Percentiles rank a stretch among this genome's conserved stretches.
phyloP scores from a whole-genome alignment of 2,329 filamentous ascomycete species.

The Fusarium sarcochroum region DNA sequence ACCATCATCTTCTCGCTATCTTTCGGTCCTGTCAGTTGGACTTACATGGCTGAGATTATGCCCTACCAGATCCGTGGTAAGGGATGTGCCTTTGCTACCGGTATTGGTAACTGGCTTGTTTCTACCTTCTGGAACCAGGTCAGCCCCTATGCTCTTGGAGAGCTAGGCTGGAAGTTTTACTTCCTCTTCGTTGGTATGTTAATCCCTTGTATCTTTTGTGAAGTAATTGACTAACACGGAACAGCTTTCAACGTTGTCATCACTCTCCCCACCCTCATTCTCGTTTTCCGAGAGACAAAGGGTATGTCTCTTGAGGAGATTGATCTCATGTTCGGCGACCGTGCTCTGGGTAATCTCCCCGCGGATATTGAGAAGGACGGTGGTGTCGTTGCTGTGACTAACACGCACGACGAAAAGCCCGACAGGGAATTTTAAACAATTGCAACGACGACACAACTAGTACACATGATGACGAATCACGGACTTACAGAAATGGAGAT shows the following conservation, averaged over 20 bases:
- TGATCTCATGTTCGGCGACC: constrained; percentile 64
- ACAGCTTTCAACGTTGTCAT: constrained; percentile 52
- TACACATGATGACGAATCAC: not conserved
- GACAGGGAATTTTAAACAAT: not conserved
- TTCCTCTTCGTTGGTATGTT: constrained; percentile 53
- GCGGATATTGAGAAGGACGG: constrained; percentile 46
- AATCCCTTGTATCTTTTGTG: constrained; percentile 46
- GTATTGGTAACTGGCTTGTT: constrained; percentile 48
- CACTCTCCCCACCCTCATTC: constrained; percentile 58
- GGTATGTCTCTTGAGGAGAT: constrained; percentile 68
- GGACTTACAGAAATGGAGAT: not conserved
- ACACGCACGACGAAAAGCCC: constrained; percentile 32
- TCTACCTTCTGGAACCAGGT: constrained; percentile 69
- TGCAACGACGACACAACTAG: not conserved
- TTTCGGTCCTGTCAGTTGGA: constrained; percentile 68
- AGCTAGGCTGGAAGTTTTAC: constrained; percentile 56
- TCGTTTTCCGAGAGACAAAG: constrained; percentile 68
- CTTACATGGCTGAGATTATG: constrained; percentile 74
- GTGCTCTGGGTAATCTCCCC: constrained; percentile 45
- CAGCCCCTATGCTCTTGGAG: constrained; percentile 63
- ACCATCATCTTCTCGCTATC: constrained; percentile 67
- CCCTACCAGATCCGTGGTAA: constrained; percentile 70
- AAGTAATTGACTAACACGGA: constrained; percentile 51
- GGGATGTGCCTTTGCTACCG: constrained; percentile 46
- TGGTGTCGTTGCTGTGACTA: constrained; percentile 23